phyloP scores from a whole-genome alignment of 495 filamentous ascomycete genomes.

The Penicillium tannophilum region DNA sequence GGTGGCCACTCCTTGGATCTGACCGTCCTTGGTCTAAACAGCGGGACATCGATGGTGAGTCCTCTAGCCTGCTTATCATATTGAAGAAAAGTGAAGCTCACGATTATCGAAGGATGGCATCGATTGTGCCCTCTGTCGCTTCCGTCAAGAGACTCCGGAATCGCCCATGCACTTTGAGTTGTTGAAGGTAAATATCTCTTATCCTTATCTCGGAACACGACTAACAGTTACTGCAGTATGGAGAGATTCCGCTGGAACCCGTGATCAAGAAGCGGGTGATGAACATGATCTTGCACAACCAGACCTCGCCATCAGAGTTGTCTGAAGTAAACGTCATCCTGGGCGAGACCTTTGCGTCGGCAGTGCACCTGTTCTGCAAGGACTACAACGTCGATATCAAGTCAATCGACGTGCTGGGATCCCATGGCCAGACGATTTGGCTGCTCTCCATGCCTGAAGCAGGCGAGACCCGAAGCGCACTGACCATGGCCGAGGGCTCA shows the following conservation, averaged over 20 bases:
- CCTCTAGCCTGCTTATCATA: not conserved
- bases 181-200: slow-evolving; percentile 30
- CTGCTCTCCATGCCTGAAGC: slow-evolving; percentile 54
- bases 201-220: not conserved
- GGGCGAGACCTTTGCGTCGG: slow-evolving; percentile 53
- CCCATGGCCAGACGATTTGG: slow-evolving; percentile 63
- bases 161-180: slow-evolving; percentile 53
- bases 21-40: slow-evolving; percentile 55
- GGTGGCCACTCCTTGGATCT: slow-evolving; percentile 30
- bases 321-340: slow-evolving; percentile 56
- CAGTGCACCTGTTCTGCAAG: slow-evolving; percentile 49
- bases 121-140: slow-evolving; percentile 54
- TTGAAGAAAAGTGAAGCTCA: not conserved
- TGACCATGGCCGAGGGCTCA: slow-evolving; percentile 50
- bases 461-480: slow-evolving; percentile 49
- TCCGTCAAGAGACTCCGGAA: slow-evolving; percentile 50
- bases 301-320: slow-evolving; percentile 53
- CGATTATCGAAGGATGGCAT: slow-evolving; percentile 42
- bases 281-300: slow-evolving; percentile 56
- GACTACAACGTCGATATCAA: slow-evolving; percentile 47
- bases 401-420: slow-evolving; percentile 56
- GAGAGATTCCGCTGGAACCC: slow-evolving; percentile 49
- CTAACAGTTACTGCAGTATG: slow-evolving; percentile 27
- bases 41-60: slow-evolving; percentile 43
- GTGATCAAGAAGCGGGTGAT: slow-evolving; percentile 58